phyloP scores from a whole-genome alignment of 345 rosid genomes.

The Eucalyptus brandiana region DNA sequence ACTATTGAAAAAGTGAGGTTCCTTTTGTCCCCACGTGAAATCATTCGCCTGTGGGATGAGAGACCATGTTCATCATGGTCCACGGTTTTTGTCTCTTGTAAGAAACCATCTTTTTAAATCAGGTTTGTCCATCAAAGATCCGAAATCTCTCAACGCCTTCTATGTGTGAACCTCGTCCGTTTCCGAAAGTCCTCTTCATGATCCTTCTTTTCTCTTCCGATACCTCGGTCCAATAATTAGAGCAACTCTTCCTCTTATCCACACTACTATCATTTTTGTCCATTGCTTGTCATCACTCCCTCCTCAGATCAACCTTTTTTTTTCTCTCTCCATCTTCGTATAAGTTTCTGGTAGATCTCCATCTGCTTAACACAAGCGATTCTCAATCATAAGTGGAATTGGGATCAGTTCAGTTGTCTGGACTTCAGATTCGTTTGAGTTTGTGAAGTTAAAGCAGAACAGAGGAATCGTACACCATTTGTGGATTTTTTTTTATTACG shows the following conservation, averaged over 20 bases:
- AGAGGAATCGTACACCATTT: neutral
- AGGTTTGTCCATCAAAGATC: neutral
- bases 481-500: neutral
- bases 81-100: neutral
- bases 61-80: neutral
- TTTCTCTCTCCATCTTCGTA: neutral
- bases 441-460: neutral
- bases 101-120: neutral
- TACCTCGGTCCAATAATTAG: neutral
- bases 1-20: neutral
- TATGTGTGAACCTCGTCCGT: neutral
- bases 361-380: neutral
- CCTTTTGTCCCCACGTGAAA: neutral
- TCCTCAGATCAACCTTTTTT: neutral
- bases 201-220: neutral
- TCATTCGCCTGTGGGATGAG: neutral
- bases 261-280: neutral
- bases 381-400: neutral
- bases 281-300: neutral
- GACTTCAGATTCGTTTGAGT: neutral
- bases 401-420: neutral
- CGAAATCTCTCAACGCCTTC: neutral
- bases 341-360: neutral
- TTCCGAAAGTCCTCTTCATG: neutral
- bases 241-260: neutral